phyloP scores from a whole-genome alignment of 1,284 basidiomycete genomes.

The Meripilus lineatus region DNA sequence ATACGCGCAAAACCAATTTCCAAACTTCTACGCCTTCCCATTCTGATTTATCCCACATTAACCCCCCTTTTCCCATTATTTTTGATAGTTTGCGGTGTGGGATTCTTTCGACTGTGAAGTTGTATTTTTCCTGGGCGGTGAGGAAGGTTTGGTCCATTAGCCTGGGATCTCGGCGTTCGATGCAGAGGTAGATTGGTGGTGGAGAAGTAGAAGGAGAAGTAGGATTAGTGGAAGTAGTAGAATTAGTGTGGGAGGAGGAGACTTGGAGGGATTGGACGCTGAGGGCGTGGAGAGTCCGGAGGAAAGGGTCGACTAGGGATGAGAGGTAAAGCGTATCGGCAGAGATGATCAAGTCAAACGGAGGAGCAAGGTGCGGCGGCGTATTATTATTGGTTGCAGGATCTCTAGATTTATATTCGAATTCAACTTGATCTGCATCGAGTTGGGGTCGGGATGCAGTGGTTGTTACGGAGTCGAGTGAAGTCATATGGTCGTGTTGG shows the following conservation, averaged over 20 bases:
- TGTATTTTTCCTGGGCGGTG: slow-evolving; percentile 43
- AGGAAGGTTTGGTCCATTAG: slow-evolving; percentile 58
- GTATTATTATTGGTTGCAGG: slow-evolving; percentile 10
- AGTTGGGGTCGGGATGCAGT: not conserved
- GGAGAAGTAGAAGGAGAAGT: slow-evolving; percentile 20
- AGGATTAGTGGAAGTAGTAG: too few species aligned
- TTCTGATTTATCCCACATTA: slow-evolving; percentile 57
- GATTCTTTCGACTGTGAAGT: slow-evolving; percentile 56
- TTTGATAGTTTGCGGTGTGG: slow-evolving; percentile 56
- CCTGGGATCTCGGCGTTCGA: slow-evolving; percentile 74
- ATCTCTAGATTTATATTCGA: not conserved
- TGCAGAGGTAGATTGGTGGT: slow-evolving; percentile 60
- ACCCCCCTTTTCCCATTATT: slow-evolving; percentile 53
- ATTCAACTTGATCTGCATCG: not conserved
- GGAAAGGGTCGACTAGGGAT: slow-evolving; percentile 63
- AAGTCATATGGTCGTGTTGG: not conserved
- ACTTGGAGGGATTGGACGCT: slow-evolving; percentile 32
- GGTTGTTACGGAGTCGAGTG: not conserved
- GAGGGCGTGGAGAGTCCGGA: slow-evolving; percentile 60
- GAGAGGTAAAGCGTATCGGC: slow-evolving; percentile 81
- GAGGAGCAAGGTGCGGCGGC: slow-evolving; percentile 41
- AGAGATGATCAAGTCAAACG: slow-evolving; percentile 78
- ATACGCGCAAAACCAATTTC: slow-evolving; percentile 51
- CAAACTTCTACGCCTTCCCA: slow-evolving; percentile 79
- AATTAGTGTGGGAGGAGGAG: slow-evolving; percentile 11